Evolutionary conservation across 768 basidiomycete species (phyloP), one percentile per base, ranked within the genome.

Genomic region (Tylopilus sp.): DNA sequence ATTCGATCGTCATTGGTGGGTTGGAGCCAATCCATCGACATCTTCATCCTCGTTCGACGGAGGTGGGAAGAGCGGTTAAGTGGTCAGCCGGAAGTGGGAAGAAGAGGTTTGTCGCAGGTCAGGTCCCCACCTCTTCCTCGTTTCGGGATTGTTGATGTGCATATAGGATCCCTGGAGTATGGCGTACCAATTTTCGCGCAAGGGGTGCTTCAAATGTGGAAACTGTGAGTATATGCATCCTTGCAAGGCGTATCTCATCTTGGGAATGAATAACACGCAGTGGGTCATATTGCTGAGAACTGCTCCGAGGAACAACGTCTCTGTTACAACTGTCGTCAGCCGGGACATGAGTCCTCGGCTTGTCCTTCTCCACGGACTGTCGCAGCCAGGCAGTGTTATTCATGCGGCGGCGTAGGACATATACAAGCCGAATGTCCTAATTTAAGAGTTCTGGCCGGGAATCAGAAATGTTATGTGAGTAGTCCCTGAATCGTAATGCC

Each of bases 261-360:
- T 10, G 42, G 42, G 52, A 58, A 47, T 57, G 53, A 44, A 52
- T 55, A 33, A 44, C 50, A 12, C 28, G 11, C 60, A 94, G 92
- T 94, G 67, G 92, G 92, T 43, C 92, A 95, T 69, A 89, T 95
- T 63, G 92, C 92, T 62, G 91, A 92, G 77, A 88, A 86, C 62
- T 95, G 92, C 68, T 80, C 90, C 41, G 90, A 89, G 57, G 88
- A 88, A 62, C 83, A 89, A 68, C 83, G 91, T 61, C 80, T 95
- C 53, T 95, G 93, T 73, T 95, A 93, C 74, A 95, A 95, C 68
- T 95, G 93, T 69, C 85, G 90, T 58, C 88, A 93, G 67, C 88
- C 91, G n/a, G 93, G 93, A 36, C 93, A 95, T 61, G 92, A 95
- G 70, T 91, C 88, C 18, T 85, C 88, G 49, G 83, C 87, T 49